phyloP scores from a whole-genome alignment of 2,329 filamentous ascomycete genomes.

The Shiraia sp. region DNA sequence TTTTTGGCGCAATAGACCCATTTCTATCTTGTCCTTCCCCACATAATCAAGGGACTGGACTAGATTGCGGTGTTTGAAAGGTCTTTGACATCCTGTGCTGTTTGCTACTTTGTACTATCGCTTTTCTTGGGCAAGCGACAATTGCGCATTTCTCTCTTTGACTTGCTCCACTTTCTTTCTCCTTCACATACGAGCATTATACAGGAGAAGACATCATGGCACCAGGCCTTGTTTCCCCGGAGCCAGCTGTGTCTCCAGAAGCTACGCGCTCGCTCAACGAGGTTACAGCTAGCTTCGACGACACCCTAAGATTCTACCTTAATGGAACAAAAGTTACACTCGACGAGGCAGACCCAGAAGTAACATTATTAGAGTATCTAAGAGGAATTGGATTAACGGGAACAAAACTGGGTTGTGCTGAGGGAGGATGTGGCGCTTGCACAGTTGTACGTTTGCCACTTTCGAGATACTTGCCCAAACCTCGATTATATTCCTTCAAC shows the following conservation, averaged over 20 bases:
- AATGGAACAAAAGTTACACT: conserved; percentile 90
- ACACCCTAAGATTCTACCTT: conserved; percentile 88
- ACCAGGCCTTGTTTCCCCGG: conserved; percentile 54
- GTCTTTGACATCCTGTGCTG: too few relatives aligned
- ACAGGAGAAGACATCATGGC: conserved; percentile 63
- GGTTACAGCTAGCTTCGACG: conserved; percentile 78
- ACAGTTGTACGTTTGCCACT: conserved; percentile 67
- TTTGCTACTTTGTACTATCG: too few relatives aligned
- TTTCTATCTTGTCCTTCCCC: background rate
- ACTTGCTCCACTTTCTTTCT: background rate
- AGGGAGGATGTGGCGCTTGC: conserved; percentile 95
- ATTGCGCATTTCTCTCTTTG: background rate
- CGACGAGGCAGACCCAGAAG: conserved; percentile 85
- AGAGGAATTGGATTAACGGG: conserved; percentile 91
- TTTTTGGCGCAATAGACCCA: background rate
- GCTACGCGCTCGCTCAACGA: conserved; percentile 56
- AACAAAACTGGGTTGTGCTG: conserved; percentile 94
- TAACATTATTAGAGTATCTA: conserved; percentile 90
- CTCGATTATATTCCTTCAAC: too few relatives aligned
- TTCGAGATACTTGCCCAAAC: background rate
- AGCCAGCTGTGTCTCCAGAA: conserved; percentile 51
- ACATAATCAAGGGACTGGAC: background rate
- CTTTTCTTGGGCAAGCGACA: too few relatives aligned
- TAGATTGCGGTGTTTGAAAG: too few relatives aligned
- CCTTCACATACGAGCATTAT: background rate